phyloP scores from a whole-genome alignment of 495 filamentous ascomycete genomes.

The Podospora bellae-mahoneyi region DNA sequence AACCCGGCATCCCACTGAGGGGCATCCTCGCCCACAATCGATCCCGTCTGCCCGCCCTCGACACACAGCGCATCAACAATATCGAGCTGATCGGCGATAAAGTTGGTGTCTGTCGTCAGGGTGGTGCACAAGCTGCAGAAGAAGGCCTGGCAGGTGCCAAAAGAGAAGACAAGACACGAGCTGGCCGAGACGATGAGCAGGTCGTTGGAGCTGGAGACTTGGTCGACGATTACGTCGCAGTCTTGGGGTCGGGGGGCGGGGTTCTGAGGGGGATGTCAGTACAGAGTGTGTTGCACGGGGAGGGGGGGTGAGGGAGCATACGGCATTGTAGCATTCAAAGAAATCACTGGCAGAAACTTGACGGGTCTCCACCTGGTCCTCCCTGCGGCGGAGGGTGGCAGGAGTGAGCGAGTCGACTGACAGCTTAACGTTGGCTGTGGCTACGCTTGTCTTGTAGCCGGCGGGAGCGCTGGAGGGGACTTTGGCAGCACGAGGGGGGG shows the following conservation, averaged over 20 bases:
- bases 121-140: slow-evolving; percentile 43
- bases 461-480: slow-evolving; percentile 22
- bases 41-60: slow-evolving; percentile 35
- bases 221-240: slow-evolving; percentile 36
- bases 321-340: slow-evolving; percentile 39
- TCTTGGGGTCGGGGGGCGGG: slow-evolving; percentile 30
- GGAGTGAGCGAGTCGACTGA: slow-evolving; percentile 23
- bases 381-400: slow-evolving; percentile 15
- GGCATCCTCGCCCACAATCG: slow-evolving; percentile 36
- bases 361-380: slow-evolving; percentile 18
- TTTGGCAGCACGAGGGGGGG: slow-evolving; percentile 14
- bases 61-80: slow-evolving; percentile 39
- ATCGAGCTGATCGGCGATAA: slow-evolving; percentile 41
- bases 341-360: slow-evolving; percentile 31
- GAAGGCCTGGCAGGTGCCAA: slow-evolving; percentile 40
- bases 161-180: slow-evolving; percentile 39
- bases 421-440: slow-evolving; percentile 24
- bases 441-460: slow-evolving; percentile 26
- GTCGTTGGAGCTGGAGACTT: slow-evolving; percentile 33
- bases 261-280: slow-evolving; percentile 20
- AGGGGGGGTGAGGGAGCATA: slow-evolving; percentile 22
- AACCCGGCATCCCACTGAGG: slow-evolving; percentile 45
- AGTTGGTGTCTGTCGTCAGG: slow-evolving; percentile 36
- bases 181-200: slow-evolving; percentile 35
- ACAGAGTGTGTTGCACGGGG: not conserved